Evolutionary conservation across 2,329 filamentous ascomycete species (phyloP), one percentile per base, ranked within the genome.

Genomic region (Aulographum hederae): DNA sequence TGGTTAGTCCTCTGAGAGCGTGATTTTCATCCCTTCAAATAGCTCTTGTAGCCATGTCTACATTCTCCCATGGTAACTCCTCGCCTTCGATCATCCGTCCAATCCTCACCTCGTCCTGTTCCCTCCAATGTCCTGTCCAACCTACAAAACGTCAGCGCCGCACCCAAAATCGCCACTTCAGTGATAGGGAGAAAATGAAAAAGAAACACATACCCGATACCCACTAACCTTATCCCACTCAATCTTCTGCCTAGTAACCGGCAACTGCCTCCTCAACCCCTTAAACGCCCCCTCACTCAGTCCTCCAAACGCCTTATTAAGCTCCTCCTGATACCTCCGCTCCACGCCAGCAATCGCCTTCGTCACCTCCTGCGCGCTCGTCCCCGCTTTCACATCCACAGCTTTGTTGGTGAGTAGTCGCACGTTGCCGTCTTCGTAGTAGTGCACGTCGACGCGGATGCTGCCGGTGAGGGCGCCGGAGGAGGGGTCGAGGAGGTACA

Each of bases 391-490:
- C 3, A 68, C 52, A 1, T 63, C 63, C 10, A 86, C 52, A 8
- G 77, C 62, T 59, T 94, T 94, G 47, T 70, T 76, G n/a, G 89
- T 94, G 39, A 86, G 66, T 37, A 98, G 68, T 2, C 89, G 78
- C 35, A 98, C 89, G 50, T 98, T 98, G 39, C 89, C 89, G 51
- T 98, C 91, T 59, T 98, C 89, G 61, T 98, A 98, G 66, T 98
- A 98, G 64, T 98, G 89, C 32, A 98, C 86, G 44, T 95, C 85
- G 33, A 94, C 80, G 53, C 86, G 82, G 55, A 95, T 74, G 36
- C 66, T 73, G 44, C 89, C 89, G 23, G 74, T 72, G 27, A 95
- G 60, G 30, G 63, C 63, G 40, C 65, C 64, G 2, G 69, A 68
- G n/a, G 72, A 60, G 1, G 84, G 73, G 39, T 75, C 67, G 54